These are phyloP conservation scores for Sporothrix protearum DNA, from an alignment of 2,329 filamentous ascomycete species.

Conservation along the genomic window DNA sequence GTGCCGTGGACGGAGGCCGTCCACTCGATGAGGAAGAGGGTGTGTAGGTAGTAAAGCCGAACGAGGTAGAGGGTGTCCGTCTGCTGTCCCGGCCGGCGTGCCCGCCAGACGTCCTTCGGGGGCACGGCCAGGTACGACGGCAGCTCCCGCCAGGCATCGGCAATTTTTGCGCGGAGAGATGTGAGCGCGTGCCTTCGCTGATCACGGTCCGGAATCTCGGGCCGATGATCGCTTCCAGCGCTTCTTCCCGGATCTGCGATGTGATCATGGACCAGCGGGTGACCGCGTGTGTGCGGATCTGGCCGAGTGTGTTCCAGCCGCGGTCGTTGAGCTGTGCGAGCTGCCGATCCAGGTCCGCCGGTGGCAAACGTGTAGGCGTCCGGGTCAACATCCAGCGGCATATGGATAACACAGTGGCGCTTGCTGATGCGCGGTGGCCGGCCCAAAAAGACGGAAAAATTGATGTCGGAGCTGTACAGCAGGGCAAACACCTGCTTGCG, in stretches of 20 bases:
- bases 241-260: slow-evolving; percentile 22
- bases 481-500: slow-evolving; percentile 22
- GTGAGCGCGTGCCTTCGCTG: neutral
- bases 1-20: slow-evolving; percentile 16
- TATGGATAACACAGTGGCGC: slow-evolving; percentile 51
- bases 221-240: slow-evolving; percentile 16
- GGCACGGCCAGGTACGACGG: slow-evolving; percentile 16
- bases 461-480: slow-evolving; percentile 44
- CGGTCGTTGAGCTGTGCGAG: slow-evolving; percentile 41
- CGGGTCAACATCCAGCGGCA: slow-evolving; percentile 50
- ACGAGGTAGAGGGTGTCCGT: slow-evolving; percentile 19
- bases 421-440: slow-evolving; percentile 52
- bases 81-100: slow-evolving; percentile 8
- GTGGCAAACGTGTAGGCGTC: neutral
- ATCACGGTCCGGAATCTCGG: neutral
- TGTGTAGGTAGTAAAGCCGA: slow-evolving; percentile 22
- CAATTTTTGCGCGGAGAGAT: slow-evolving; percentile 2
- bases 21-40: slow-evolving; percentile 21
- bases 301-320: slow-evolving; percentile 51
- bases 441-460: slow-evolving; percentile 50
- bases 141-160: slow-evolving; percentile 13
- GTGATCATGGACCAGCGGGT: slow-evolving; percentile 23
- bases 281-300: slow-evolving; percentile 31
- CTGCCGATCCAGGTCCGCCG: slow-evolving; percentile 40
- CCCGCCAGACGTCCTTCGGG: neutral